Conservation (phyloP, 305 asterid genomes). For the Solanum hybrid region DNA sequence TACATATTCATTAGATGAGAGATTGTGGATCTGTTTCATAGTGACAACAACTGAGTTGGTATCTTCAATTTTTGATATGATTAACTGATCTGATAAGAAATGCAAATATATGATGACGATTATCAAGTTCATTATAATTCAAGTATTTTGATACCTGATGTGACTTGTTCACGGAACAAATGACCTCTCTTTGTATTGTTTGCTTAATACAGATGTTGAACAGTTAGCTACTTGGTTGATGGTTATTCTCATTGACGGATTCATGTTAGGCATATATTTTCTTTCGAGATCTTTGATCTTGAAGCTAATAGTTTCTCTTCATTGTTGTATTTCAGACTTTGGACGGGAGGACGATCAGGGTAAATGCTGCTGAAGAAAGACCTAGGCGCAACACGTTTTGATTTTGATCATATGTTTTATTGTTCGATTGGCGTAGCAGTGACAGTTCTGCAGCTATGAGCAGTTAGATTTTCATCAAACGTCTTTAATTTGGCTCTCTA, state of each 20-base stretch:
- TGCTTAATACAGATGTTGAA: neutral
- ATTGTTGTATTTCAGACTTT: constrained; percentile 43
- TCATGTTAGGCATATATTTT: neutral
- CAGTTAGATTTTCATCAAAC: constrained; percentile 10
- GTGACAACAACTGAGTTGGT: neutral
- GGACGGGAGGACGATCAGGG: constrained; percentile 77
- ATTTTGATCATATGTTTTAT: neutral
- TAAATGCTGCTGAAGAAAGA: constrained; percentile 62
- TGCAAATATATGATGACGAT: neutral
- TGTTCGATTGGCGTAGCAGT: neutral
- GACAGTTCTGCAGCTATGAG: neutral
- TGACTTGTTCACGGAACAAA: neutral
- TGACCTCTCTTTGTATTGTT: neutral
- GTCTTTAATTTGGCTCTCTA: neutral
- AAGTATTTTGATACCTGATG: neutral
- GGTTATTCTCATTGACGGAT: neutral
- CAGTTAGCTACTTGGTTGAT: neutral
- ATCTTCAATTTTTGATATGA: neutral
- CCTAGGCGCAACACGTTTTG: constrained; percentile 37
- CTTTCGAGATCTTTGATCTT: neutral
- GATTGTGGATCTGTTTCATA: neutral
- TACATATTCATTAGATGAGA: neutral
- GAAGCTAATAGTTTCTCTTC: neutral
- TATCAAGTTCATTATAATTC: neutral
- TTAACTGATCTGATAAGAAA: neutral